These are phyloP conservation scores for Pezicula rhizophila DNA, from an alignment of 2,329 filamentous ascomycete genomes.

Conservation along the genomic window DNA sequence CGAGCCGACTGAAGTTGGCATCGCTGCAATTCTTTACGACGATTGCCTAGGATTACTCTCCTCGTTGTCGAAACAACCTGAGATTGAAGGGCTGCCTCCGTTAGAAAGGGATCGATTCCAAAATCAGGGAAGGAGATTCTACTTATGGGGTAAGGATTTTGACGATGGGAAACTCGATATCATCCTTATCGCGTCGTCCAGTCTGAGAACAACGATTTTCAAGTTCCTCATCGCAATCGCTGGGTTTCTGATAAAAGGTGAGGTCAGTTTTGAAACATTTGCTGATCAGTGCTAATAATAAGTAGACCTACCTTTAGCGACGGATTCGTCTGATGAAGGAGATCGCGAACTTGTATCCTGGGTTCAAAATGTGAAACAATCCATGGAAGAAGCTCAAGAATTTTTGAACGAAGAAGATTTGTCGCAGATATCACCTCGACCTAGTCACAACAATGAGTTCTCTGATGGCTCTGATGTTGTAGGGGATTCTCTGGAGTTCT, in stretches of 20 bases:
- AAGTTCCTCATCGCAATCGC: background rate
- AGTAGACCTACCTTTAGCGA: background rate
- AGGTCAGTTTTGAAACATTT: background rate
- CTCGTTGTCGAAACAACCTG: background rate
- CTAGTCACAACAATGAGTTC: background rate
- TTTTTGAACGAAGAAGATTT: background rate
- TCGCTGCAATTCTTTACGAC: background rate
- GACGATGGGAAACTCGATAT: conserved; percentile 1
- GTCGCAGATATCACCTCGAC: background rate
- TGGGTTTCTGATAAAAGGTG: background rate
- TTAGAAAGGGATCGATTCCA: background rate
- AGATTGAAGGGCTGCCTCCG: background rate
- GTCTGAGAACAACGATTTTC: background rate
- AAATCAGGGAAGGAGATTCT: background rate
- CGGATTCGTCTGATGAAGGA: background rate
- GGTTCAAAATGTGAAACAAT: too few species aligned
- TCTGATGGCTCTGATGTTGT: background rate
- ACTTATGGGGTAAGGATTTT: background rate
- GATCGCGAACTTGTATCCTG: too few species aligned
- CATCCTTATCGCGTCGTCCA: background rate
- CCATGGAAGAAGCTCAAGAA: too few species aligned
- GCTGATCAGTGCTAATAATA: background rate
- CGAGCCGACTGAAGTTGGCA: background rate
- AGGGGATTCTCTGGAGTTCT: background rate
- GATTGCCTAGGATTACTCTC: background rate